These are phyloP conservation scores for Bacterosira constricta DNA, from an alignment of 108 stramenopile genomes.

Conservation along the genomic window DNA sequence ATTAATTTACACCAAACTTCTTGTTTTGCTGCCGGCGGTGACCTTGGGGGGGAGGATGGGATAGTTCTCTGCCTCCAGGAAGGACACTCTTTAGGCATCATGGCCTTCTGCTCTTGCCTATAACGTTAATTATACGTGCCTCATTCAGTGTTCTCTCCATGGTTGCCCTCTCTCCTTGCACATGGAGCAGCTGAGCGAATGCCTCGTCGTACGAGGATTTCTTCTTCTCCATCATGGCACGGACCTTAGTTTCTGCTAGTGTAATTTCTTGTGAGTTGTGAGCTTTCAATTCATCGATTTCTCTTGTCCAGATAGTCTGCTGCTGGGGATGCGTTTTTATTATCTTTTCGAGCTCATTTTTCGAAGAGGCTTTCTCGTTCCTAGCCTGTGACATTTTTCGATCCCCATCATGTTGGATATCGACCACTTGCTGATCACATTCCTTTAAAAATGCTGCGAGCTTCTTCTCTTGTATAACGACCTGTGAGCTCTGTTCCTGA, in stretches of 20 bases:
- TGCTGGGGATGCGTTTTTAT: constrained; percentile 11
- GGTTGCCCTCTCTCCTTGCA: not conserved
- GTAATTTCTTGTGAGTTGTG: constrained; percentile 10
- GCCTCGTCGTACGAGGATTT: not conserved
- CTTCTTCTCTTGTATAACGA: not conserved
- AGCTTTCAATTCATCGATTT: constrained; percentile 16
- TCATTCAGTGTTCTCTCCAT: constrained; percentile 12
- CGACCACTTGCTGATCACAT: constrained; percentile 1
- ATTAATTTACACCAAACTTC: too few relatives aligned
- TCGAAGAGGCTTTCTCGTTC: constrained; percentile 1
- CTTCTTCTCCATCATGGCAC: constrained; percentile 18
- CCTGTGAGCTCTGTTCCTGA: not conserved
- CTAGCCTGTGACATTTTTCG: not conserved
- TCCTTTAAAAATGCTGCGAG: not conserved
- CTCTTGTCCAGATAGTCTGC: not conserved
- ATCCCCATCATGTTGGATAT: constrained; percentile 14
- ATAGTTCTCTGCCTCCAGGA: too few relatives aligned
- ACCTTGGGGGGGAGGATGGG: too few relatives aligned
- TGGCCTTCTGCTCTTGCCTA: too few relatives aligned
- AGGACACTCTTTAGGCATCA: too few relatives aligned
- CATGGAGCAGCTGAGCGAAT: not conserved
- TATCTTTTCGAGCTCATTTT: constrained; percentile 13
- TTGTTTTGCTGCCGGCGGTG: too few relatives aligned
- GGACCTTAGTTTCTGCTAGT: constrained; percentile 20
- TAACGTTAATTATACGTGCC: constrained; percentile 21